phyloP scores from a whole-genome alignment of 148 eudicot genomes.

The Salicornia ramosissima region DNA sequence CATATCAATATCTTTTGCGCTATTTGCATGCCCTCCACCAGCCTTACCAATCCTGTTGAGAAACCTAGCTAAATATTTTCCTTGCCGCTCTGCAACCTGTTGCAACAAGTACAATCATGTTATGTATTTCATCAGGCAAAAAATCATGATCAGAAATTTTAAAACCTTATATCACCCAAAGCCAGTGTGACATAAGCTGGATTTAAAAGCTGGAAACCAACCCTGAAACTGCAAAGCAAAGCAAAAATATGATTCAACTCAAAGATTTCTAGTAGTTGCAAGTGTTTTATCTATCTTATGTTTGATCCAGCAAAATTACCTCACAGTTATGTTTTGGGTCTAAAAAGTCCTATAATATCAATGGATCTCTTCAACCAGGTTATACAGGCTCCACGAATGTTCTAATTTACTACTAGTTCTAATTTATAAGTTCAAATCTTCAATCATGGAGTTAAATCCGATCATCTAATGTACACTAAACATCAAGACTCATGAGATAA shows the following conservation, averaged over 20 bases:
- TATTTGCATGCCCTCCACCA: constrained; percentile 72
- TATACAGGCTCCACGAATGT: background rate
- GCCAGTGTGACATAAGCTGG: background rate
- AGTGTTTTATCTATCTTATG: background rate
- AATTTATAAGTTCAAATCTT: background rate
- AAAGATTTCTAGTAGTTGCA: background rate
- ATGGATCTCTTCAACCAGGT: background rate
- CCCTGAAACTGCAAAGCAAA: background rate
- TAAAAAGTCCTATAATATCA: background rate
- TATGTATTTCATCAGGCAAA: background rate
- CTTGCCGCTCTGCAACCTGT: constrained; percentile 98
- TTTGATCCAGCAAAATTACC: background rate
- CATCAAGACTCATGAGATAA: background rate
- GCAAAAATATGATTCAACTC: background rate
- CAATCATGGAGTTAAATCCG: background rate
- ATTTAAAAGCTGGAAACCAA: background rate
- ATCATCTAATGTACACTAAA: background rate
- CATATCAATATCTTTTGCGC: constrained; percentile 45
- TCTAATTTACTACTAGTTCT: background rate
- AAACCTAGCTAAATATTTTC: constrained; percentile 63
- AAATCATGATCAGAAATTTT: background rate
- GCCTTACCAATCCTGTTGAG: constrained; percentile 70
- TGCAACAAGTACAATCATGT: constrained; percentile 10
- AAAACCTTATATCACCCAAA: background rate
- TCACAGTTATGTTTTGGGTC: background rate